phyloP scores from a whole-genome alignment of 75 land plant genomes.

The Pseudotsuga menziesii region DNA sequence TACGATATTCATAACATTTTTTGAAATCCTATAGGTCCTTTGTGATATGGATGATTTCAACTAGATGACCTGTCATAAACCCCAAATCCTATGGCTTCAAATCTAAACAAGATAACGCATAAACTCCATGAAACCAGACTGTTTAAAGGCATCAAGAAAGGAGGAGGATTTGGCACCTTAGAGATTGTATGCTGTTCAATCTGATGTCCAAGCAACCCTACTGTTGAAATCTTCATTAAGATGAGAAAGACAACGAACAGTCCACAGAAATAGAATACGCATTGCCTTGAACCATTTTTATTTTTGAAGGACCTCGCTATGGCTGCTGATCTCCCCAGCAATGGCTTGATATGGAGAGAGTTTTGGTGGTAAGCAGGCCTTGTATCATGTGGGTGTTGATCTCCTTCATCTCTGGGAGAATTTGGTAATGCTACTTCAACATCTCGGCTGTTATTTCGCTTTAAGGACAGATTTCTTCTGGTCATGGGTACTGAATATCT shows the following conservation, averaged over 20 bases:
- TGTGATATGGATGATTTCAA: background rate
- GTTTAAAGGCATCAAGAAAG: background rate
- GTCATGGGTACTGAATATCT: constrained; percentile 52
- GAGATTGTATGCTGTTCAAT: background rate
- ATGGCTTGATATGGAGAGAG: constrained; percentile 3
- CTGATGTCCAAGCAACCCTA: constrained; percentile 41
- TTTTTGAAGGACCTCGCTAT: constrained; percentile 16
- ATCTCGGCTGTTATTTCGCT: constrained; percentile 21
- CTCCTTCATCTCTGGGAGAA: background rate
- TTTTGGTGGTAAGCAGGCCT: background rate
- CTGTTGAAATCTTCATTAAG: constrained; percentile 42
- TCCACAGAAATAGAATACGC: constrained; percentile 52
- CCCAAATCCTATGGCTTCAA: background rate
- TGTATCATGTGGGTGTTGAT: background rate
- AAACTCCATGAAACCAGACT: background rate
- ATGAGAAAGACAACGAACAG: constrained; percentile 48
- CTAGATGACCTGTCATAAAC: background rate
- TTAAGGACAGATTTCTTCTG: constrained; percentile 61
- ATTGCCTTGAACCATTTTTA: constrained; percentile 44
- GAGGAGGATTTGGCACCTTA: background rate
- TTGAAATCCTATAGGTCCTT: background rate
- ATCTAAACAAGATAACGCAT: background rate
- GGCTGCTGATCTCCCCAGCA: background rate
- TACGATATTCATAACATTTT: background rate
- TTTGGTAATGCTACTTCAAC: background rate